Conservation (phyloP, 192 early-diverging fungal genomes). For the Podila epigama region DNA sequence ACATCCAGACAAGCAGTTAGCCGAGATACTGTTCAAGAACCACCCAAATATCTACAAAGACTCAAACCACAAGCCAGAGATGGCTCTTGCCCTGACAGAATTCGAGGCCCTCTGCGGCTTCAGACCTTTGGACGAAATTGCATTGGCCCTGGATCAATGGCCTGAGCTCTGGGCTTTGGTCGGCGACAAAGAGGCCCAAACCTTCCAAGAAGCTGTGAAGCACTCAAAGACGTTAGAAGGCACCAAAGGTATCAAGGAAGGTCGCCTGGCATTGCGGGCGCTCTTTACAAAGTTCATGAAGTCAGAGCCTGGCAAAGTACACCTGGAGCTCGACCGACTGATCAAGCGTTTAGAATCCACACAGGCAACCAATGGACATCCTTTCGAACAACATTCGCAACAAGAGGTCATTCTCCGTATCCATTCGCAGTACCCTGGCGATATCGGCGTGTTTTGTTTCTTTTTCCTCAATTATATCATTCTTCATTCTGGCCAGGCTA, state of each 20-base stretch:
- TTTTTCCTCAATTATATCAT: constrained; percentile 90
- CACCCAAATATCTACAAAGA: constrained; percentile 93
- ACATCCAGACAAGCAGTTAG: constrained; percentile 94
- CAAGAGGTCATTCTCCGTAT: constrained; percentile 78
- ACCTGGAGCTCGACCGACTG: constrained; percentile 59
- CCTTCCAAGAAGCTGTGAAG: constrained; percentile 57
- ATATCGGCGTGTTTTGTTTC: constrained; percentile 89
- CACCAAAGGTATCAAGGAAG: constrained; percentile 39
- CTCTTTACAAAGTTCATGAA: constrained; percentile 73
- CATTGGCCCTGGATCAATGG: constrained; percentile 64
- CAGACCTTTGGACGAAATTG: constrained; percentile 83
- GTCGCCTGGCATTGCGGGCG: constrained; percentile 53
- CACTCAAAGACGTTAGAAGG: constrained; percentile 31
- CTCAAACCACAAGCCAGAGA: constrained; percentile 94
- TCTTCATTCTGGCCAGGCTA: constrained; percentile 84
- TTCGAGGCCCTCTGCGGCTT: constrained; percentile 97
- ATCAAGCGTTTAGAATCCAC: constrained; percentile 53
- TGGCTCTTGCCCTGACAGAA: constrained; percentile 94
- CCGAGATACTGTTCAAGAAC: constrained; percentile 69
- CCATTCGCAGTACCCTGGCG: constrained; percentile 85
- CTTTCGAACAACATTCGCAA: constrained; percentile 26
- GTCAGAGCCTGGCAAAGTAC: constrained; percentile 54
- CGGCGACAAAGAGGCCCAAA: constrained; percentile 54
- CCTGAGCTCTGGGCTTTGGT: constrained; percentile 83
- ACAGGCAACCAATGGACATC: constrained; percentile 1